Evolutionary conservation across 2,329 filamentous ascomycete species (phyloP).

Genomic region (Phyllosticta citrichinensis): DNA sequence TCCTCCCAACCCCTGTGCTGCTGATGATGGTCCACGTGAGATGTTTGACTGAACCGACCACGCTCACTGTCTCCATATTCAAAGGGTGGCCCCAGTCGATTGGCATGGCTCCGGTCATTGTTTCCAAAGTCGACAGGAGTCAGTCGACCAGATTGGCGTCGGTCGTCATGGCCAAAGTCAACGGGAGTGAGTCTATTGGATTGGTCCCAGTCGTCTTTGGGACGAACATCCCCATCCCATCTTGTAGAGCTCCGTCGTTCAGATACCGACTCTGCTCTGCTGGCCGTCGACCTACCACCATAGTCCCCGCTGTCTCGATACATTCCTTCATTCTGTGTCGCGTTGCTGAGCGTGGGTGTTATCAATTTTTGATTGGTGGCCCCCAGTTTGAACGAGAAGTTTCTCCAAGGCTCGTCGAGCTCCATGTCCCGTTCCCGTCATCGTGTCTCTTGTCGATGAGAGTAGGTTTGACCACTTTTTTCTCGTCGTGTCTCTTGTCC

Average conservation of each 20-base stretch:
- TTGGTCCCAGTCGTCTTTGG: neutral
- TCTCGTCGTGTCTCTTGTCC: no score
- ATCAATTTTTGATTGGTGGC: neutral
- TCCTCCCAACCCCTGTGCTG: neutral
- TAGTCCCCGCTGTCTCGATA: neutral
- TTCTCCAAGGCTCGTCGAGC: neutral
- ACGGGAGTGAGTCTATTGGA: neutral
- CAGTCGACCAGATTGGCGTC: neutral
- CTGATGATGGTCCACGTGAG: neutral
- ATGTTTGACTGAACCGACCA: neutral
- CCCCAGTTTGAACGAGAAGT: neutral
- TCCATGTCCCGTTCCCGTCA: neutral
- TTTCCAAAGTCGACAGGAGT: no score
- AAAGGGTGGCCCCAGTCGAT: no score
- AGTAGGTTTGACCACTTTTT: no score
- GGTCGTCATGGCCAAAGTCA: neutral
- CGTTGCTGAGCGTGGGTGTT: neutral
- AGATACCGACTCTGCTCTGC: neutral
- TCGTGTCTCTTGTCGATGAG: neutral
- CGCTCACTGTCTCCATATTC: no score
- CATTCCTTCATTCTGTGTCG: neutral
- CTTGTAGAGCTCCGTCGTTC: neutral
- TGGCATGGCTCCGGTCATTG: no score
- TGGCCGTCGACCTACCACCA: neutral
- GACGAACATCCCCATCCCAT: neutral